Base-by-base conservation (phyloP, 805 yeast species). In the Yamadazyma insecticola region DNA sequence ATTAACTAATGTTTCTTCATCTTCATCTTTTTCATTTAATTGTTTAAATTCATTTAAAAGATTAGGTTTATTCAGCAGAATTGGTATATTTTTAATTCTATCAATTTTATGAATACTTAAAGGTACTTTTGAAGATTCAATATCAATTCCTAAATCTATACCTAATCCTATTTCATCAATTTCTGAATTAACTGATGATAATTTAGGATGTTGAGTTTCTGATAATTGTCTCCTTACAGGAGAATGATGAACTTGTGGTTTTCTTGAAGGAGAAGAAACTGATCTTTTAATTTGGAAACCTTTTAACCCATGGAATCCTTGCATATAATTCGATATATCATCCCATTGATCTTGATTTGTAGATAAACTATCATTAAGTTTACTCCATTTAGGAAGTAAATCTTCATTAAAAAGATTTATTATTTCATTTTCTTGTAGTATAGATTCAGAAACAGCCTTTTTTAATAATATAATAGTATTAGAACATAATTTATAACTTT, bases 401-500 rank as follows among this genome's bases (percentile, higher is more conserved):
- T 29, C 29, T 2, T 47, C 48, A 31, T 59, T 58, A 35, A 48
- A 60, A 20, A 26, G 12, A 2, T 28, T 15, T 2, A 47, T 40
- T 13, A 59, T 23, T 5, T 22, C 56, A 8, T 34, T 42, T 10
- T 68, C 63, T 23, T 55, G 58, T 4, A 71, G 48, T 21, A 69
- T 45, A 10, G 61, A 47, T 40, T 69, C 72, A 40, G 37, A 36
- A 24, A 57, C 55, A 3, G 67, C 63, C 20, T 56, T 55, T 30
- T 44, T 47, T 13, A 60, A 47, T n/a, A 63, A 36, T 3, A 51
- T 52, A 13, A 63, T 54, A 5, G 59, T 41, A 30, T 61, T 68
- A 48, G 67, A 40, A 57, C 74, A 47, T 37, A 55, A 13, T 55
- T 61, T 48, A 57, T 70, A 51, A 33, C 50, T 32, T 26, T 50